Percentiles rank a stretch among this genome's conserved stretches.
phyloP scores from a whole-genome alignment of 2,329 filamentous ascomycete genomes.

The Arthrobotrys iridis region DNA sequence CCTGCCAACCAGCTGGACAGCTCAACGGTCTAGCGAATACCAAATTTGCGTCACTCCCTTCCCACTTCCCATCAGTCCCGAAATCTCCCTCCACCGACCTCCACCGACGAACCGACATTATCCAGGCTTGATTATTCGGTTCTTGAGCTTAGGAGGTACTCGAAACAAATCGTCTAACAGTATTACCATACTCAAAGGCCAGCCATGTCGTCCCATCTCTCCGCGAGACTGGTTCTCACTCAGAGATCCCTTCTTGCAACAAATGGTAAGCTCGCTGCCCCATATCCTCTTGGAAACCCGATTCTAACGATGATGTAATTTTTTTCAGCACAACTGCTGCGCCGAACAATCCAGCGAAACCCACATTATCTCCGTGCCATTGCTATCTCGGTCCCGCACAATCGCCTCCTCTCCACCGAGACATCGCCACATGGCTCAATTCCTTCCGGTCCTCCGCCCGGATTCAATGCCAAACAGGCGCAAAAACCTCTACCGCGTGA shows the following conservation, averaged over 20 bases:
- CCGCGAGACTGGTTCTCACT: slow-evolving; percentile 53
- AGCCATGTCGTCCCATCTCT: slow-evolving; percentile 50
- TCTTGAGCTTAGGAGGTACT: not conserved
- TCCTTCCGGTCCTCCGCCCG: slow-evolving; percentile 78
- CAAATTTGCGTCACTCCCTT: slow-evolving; percentile 53
- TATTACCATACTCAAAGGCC: not conserved
- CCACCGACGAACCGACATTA: slow-evolving; percentile 9
- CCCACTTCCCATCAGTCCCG: slow-evolving; percentile 1
- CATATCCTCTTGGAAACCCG: not conserved
- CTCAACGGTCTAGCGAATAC: slow-evolving; percentile 36
- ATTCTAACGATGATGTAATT: not conserved
- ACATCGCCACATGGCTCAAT: slow-evolving; percentile 66
- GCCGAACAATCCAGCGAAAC: slow-evolving; percentile 43
- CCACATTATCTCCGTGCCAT: slow-evolving; percentile 50
- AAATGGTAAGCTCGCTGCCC: slow-evolving; percentile 31
- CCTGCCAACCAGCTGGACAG: not conserved
- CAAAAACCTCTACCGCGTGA: slow-evolving; percentile 81
- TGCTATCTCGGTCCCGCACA: slow-evolving; percentile 40
- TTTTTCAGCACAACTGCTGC: slow-evolving; percentile 40
- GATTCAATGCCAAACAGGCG: slow-evolving; percentile 88
- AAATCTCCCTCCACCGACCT: slow-evolving; percentile 3
- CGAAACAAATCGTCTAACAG: not conserved
- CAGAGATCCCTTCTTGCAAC: slow-evolving; percentile 38
- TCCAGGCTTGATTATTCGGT: slow-evolving; percentile 1
- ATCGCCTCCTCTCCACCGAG: slow-evolving; percentile 65